Evolutionary conservation across 1,139 yeast genomes (phyloP), one percentile per base, ranked within the genome.

Genomic region (Lodderomyces metapsilosis): DNA sequence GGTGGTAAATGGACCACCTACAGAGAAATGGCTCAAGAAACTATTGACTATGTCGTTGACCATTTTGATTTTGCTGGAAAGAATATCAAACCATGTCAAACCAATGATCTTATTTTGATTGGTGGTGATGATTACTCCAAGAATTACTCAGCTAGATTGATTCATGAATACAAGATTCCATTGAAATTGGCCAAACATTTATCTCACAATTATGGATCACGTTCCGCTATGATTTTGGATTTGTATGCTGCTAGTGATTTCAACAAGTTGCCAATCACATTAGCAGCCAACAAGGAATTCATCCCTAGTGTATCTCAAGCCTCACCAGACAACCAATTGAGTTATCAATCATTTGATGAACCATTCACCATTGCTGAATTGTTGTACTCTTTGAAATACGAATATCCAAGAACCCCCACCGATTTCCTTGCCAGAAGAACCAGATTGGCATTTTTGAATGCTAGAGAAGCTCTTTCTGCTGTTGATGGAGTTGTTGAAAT

Each of bases 1-100:
- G 98, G 98, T 57, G 98, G 98, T 64, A 91, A 91, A 68, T 91
- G 98, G 98, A 91, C 98, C 43, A 91, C 98, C 33, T 91, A 89
- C 71, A 80, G 98, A 70, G 96, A 88, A 70, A 91, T 91, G 98
- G 96, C 98, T 28, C 83, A 89, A 68, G 96, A 91, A 69, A 88
- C 96, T 38, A 84, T 91, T 40, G 85, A 88, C 63, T 81, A 80
- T 52, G 80, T 88, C 45, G 74, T 88, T 42, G 74, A 78, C 56
- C 64, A 72, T 41, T 74, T 70, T 51, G 62, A 64, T 40, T 74
- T 78, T 42, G 61, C 60, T 36, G 63, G 59, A 36, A 64, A 61
- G 49, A 51, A 57, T 34, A 46, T 72, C 28, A 71, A 71, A 51
- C 78, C 82, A 28, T 87, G 95, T 57, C 72, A 73, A 50, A 83